These are phyloP conservation scores for Quercus suber DNA, from an alignment of 306 rosid genomes.

Conservation along the genomic window DNA sequence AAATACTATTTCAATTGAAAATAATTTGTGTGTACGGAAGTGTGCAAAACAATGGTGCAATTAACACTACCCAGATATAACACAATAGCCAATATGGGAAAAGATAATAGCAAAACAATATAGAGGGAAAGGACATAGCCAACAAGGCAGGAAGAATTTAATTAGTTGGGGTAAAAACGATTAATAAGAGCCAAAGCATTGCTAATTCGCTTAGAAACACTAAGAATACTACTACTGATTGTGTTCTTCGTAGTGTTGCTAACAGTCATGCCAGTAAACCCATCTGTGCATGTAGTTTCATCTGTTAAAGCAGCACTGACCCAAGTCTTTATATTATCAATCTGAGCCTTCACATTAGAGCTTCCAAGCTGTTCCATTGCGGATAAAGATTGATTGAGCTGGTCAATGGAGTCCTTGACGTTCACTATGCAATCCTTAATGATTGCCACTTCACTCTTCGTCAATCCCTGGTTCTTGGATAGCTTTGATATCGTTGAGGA, in stretches of 20 bases:
- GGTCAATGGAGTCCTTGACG: slow-evolving; percentile 16
- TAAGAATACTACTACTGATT: neutral
- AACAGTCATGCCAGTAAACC: neutral
- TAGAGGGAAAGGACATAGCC: neutral
- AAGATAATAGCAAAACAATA: neutral
- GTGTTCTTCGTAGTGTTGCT: neutral
- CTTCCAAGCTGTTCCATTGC: slow-evolving; percentile 8
- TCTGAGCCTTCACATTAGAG: neutral
- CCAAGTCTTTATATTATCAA: slow-evolving; percentile 37
- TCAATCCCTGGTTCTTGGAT: neutral
- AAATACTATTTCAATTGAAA: too few relatives aligned
- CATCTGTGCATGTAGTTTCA: slow-evolving; percentile 29
- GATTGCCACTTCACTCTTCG: slow-evolving; percentile 8
- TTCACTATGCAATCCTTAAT: slow-evolving; percentile 42
- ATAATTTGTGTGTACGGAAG: too few relatives aligned
- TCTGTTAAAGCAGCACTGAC: slow-evolving; percentile 39
- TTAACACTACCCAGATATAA: too few relatives aligned
- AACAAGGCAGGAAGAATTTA: neutral
- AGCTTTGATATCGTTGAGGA: slow-evolving; percentile 25
- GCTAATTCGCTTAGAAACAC: neutral
- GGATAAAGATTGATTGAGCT: slow-evolving; percentile 1
- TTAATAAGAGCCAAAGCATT: neutral
- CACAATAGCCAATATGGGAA: neutral
- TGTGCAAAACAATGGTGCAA: too few relatives aligned
- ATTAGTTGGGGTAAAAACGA: neutral